phyloP scores from a whole-genome alignment of 768 basidiomycete species.

The Russula sp. region DNA sequence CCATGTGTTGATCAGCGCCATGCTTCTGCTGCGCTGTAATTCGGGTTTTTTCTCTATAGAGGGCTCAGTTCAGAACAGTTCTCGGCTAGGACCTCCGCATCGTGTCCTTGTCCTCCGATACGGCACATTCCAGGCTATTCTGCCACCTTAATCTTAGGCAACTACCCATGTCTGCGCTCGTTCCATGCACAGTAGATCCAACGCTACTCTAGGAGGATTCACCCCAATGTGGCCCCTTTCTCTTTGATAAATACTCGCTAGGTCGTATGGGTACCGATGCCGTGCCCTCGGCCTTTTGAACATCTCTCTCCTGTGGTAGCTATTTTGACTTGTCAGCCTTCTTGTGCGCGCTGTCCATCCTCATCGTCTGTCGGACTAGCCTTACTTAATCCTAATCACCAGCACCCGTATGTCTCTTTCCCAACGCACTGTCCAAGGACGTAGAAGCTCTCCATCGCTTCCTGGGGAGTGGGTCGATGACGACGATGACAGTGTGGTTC shows the following conservation, averaged over 20 bases:
- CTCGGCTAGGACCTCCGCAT: no score
- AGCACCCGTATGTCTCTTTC: not conserved
- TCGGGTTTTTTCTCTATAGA: not conserved
- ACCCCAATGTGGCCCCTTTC: not conserved
- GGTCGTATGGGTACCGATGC: not conserved
- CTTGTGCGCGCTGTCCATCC: not conserved
- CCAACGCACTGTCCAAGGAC: no score
- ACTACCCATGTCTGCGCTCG: no score
- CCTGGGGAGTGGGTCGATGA: not conserved
- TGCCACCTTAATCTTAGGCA: no score
- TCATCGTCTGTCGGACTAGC: not conserved
- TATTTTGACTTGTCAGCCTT: no score
- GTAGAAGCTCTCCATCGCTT: not conserved
- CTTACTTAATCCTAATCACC: not conserved
- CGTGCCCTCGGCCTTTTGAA: not conserved
- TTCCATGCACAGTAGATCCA: not conserved
- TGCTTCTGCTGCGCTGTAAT: not conserved
- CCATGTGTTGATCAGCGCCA: not conserved
- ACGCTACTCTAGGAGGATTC: not conserved
- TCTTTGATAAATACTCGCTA: not conserved
- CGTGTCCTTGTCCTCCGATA: no score
- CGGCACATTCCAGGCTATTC: no score
- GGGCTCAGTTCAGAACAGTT: not conserved
- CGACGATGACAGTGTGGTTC: not conserved
- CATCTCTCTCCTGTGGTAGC: not conserved